Evolutionary conservation across 345 rosid genomes (phyloP), one percentile per base, ranked within the genome.

Genomic region (Ceriops tagal): DNA sequence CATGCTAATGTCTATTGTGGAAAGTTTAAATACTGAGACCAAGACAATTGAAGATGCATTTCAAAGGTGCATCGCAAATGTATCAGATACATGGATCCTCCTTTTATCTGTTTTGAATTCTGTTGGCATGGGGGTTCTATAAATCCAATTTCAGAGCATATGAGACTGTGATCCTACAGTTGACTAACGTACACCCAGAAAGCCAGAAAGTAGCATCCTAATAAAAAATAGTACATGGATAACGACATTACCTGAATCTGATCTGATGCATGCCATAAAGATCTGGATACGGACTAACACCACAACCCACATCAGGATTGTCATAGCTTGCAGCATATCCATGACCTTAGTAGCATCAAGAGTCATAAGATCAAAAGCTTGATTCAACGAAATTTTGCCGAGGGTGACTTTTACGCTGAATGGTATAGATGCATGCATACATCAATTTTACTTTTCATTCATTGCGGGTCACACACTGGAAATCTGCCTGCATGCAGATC

Each of bases 261-360:
- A 31, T 80, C 92, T 80, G 82, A 31, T 80, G 92, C 75, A 76
- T 65, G 61, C 71, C 76, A 5, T 79, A 80, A 20, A 82, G 75
- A 65, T 80, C 82, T n/a, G 68, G 61, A 57, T 79, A 78, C 4
- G 69, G 68, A 53, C 43, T 80, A 39, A 70, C 80, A 61, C 86
- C 80, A 78, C 65, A 77, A 11, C 66, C 76, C 31, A 73, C 53
- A 66, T 79, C 88, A 15, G 66, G 61, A 73, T 77, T 76, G 74
- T 81, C 84, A 72, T 79, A 85, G 83, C 64, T 75, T 74, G 74
- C 74, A 74, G 78, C 81, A 53, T 71, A 75, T 68, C 73, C 81
- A 73, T 80, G 70, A 74, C 74, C 96, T 78, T 53, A 64, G 59
- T 53, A 64, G 59, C 19, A 61, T 34, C 56, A 64, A 13, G 65